A percentile compares a stretch with the other conserved stretches of the same genome.
Conservation (phyloP, 1,139 yeast genomes). For the Saccharomyces hybrid region DNA sequence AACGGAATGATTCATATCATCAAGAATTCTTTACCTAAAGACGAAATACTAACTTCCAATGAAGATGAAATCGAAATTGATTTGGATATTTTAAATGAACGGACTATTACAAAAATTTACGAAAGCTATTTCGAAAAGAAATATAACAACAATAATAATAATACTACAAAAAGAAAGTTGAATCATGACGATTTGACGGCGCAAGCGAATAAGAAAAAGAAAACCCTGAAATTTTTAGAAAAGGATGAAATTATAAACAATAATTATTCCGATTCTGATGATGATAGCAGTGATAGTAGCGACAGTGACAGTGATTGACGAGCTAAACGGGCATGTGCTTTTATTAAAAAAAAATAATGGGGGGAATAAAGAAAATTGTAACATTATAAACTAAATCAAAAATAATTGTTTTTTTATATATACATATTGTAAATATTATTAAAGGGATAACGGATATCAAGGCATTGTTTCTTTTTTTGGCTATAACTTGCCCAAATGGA, state of each 20-base stretch:
- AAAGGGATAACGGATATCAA: neutral
- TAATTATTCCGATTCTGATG: neutral
- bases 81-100: constrained; percentile 84
- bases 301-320: neutral
- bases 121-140: constrained; percentile 34
- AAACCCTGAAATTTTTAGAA: neutral
- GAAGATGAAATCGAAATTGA: constrained; percentile 86
- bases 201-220: neutral
- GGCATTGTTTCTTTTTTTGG: neutral
- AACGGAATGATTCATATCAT: constrained; percentile 79
- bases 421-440: neutral
- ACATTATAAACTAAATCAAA: neutral
- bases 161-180: neutral
- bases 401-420: neutral
- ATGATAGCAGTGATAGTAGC: neutral
- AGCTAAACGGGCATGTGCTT: neutral
- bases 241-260: neutral
- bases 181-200: neutral
- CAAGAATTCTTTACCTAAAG: constrained; percentile 77
- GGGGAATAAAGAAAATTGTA: neutral
- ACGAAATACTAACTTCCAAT: constrained; percentile 36
- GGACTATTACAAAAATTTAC: constrained; percentile 73
- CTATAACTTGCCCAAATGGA: neutral
- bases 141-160: neutral
- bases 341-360: neutral